Base-by-base conservation (phyloP, 371 early-diverging fungal species). In the Mucor plumbeus region DNA sequence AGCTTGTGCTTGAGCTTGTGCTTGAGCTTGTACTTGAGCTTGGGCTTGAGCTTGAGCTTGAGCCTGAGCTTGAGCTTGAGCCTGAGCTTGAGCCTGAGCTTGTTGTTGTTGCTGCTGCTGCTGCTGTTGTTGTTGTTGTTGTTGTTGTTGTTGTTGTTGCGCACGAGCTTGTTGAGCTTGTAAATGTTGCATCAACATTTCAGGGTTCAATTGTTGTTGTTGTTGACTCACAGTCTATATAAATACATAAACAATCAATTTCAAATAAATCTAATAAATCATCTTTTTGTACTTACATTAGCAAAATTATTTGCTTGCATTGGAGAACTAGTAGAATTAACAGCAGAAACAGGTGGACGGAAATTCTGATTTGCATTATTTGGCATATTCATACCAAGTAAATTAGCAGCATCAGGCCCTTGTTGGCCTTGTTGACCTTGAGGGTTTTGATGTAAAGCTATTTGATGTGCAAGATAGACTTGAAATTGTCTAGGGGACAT, bases 401-500 rank as follows among this genome's bases (percentile, higher is more conserved):
- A 15, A 7, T 48, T 50, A 14, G 65, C 39, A 53, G 61, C 11
- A 41, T 56, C 40, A 63, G 75, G 4, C 4, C 39, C 40, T 57
- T 61, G 64, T 50, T 60, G 60, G 34, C 65, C 71, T 36, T 69
- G 61, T 11, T 43, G 31, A 19, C 48, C 61, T 13, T 61, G 43
- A 34, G 47, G 31, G 13, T 47, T 47, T 54, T 78, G 74, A 10
- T 77, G 75, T 14, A 72, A 60, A 34, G 73, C 69, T 26, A 75
- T 38, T 47, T 79, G 80, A 33, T 70, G 76, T 31, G 69, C 63
- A 33, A 79, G 41, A 31, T 69, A 68, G 34, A 67, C 68, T 68
- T 79, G 79, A 47, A 77, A 60, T 44, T 81, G 81, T 26, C 70
- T 68, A 5, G 71, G 77, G 4, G 78, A 74, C 63, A 80, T 50